Evolutionary conservation across 78 protist genomes (phyloP), one percentile per base, ranked within the genome.

Genomic region (Monocercomonoides exilis): DNA sequence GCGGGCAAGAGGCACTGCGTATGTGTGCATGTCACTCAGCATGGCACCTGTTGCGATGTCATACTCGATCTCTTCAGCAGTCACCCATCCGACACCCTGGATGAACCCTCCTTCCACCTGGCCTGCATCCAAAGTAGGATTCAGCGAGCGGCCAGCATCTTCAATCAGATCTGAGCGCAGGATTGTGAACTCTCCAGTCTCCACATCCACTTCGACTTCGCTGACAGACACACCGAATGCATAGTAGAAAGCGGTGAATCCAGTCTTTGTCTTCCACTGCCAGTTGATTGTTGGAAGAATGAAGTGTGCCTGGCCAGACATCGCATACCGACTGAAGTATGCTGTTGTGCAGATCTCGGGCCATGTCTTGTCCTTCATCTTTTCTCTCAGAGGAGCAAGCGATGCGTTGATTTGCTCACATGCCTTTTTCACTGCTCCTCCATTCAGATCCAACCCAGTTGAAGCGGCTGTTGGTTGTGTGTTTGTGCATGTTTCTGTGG

Each of bases 391-490:
- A 4, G 4, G 4, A 4, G 4, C 11, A 1, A 86, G 1, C 33
- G 35, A 3, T 34, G 21, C 81, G 29, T 46, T 82, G 77, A 97
- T 85, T 46, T 85, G 91, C 33, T 84, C 36, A 89, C 99, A 97
- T 0, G 98, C 98, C 77, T 93, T 90, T 80, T 82, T 87, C 2
- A 95, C 95, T 0, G 99, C 98, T 87, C 91, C 86, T 35, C 97
- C 97, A 84, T 95, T 92, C 70, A 98, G 84, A 46, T 98, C 99
- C 0, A 94, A 81, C 1, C 94, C 79, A 6, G 36, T 11, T 0
- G 92, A 89, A 0, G 97, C 98, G 1, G 97, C 98, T 2, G 97
- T 94, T 21, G 98, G 94, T 38, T 90, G 63, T 0, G 99, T 88
- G 89, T 94, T 97, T 41, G 92, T 88, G 1, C 64, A 46, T 80